These are phyloP conservation scores for Cynanchum wilfordii DNA, from an alignment of 257 asterid genomes.

Conservation along the genomic window DNA sequence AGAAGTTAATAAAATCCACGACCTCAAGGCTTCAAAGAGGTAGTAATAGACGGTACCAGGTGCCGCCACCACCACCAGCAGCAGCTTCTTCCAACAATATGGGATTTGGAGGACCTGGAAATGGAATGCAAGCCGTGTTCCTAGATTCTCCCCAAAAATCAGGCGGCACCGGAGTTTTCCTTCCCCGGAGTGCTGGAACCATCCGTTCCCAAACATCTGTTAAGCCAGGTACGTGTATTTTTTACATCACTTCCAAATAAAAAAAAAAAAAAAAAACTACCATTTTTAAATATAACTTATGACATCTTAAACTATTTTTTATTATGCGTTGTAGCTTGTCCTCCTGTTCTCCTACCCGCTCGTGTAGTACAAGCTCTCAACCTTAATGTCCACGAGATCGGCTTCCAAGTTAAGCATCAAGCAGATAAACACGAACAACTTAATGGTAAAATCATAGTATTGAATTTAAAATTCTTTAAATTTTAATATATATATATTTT, in stretches of 20 bases:
- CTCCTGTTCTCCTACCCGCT: conserved; percentile 58
- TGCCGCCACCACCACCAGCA: background rate
- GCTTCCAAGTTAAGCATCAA: conserved; percentile 29
- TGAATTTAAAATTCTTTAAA: no score
- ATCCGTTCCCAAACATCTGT: conserved; percentile 13
- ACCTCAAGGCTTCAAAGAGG: conserved; percentile 11
- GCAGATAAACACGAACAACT: no score
- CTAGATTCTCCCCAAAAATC: conserved; percentile 35
- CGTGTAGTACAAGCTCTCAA: conserved; percentile 58
- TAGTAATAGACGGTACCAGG: conserved; percentile 7
- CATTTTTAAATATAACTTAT: no score
- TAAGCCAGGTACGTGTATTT: conserved; percentile 37
- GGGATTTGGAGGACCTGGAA: conserved; percentile 39
- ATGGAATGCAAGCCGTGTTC: conserved; percentile 57
- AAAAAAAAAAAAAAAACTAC: no score
- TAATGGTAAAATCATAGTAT: no score
- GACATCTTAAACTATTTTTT: no score
- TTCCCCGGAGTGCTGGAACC: conserved; percentile 44
- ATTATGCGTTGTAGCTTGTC: conserved; percentile 26
- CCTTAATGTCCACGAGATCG: conserved; percentile 53
- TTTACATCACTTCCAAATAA: no score
- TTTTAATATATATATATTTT: no score
- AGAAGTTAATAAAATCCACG: conserved; percentile 5
- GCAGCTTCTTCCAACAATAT: conserved; percentile 7
- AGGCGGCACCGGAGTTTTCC: conserved; percentile 61